Percentiles rank a stretch among this genome's conserved stretches.
Evolutionary conservation across 306 rosid species (phyloP).

Genomic region (Vachellia collinsii): DNA sequence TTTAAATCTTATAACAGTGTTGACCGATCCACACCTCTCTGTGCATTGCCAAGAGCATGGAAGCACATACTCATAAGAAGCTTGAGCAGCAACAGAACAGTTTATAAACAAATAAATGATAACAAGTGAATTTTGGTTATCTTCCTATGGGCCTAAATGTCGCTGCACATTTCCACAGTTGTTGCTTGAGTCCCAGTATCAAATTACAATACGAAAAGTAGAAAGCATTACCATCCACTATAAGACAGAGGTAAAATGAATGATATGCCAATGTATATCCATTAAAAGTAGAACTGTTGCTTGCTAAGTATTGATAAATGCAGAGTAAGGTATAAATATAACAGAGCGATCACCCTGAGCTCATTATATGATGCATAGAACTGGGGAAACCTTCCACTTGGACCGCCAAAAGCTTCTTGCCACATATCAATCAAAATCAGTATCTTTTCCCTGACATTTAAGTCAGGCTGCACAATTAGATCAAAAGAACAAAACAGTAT

Average conservation of each 20-base stretch:
- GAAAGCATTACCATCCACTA: constrained; percentile 2
- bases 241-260: not conserved
- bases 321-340: constrained; percentile 9
- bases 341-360: constrained; percentile 52
- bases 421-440: constrained; percentile 66
- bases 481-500: constrained; percentile 12
- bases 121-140: not conserved
- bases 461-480: constrained; percentile 69
- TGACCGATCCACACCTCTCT: not conserved
- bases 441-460: constrained; percentile 71
- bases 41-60: not conserved
- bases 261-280: not conserved
- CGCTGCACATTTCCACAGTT: not conserved
- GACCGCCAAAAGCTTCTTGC: constrained; percentile 83
- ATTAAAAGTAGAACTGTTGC: not conserved
- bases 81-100: constrained; percentile 5
- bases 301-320: constrained; percentile 11
- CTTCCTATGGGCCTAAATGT: too few species aligned
- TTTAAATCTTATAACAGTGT: not conserved
- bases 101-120: not conserved
- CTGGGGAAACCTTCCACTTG: constrained; percentile 67
- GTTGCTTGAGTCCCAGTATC: too few species aligned
- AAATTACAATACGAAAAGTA: not conserved
- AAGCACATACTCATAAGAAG: not conserved
- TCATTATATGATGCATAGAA: constrained; percentile 69